Base-by-base conservation (phyloP, 2,329 filamentous ascomycete genomes). In the Colletotrichum plurivorum region DNA sequence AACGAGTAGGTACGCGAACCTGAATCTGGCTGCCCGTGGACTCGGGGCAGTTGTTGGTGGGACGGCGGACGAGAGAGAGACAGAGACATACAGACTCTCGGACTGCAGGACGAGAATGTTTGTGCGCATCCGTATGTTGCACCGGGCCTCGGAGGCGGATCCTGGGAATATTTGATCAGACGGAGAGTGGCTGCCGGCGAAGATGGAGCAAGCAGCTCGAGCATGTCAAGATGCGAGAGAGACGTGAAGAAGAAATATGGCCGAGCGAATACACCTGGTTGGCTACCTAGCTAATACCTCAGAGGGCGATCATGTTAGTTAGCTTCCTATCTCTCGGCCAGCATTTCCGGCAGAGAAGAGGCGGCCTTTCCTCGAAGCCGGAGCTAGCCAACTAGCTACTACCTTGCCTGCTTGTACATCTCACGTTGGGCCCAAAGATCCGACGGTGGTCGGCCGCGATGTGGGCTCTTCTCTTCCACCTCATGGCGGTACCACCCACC, bases 401-500 rank as follows among this genome's bases (percentile, higher is more conserved):
- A 18, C 13, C 15, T 8, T 10, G 12, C 2, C 18, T 27, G 22
- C 39, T 36, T 36, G 49, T 15, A 25, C 13, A 36, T 36, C 31
- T 36, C 31, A 36, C 31, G 31, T 36, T 10, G 31, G 31, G 10
- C 31, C 31, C 41, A 39, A n/a, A 41, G 39, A 25, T 16, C 16
- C 20, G 58, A 49, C 18, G 57, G 36, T 54, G 57, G 51, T 55
- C 39, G 31, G 41, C 27, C 15, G 22, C 20, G 63, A 56, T 67
- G 57, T 51, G 36, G n/a, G 39, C 22, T 15, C 36, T 31, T 31
- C 25, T 16, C 20, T 10, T 43, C 22, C 12, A 36, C 53, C 53
- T 65, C 54, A 54, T 59, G 62, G 55, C 48, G 54, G 18, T 13
- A 59, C 4, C 62, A 63, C 61, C 43, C 61, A 57, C 41, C 43